Percentiles rank a stretch among this genome's conserved stretches.
These are phyloP conservation scores for Pelagomonas calceolata DNA, from an alignment of 108 stramenopile genomes.

Conservation along the genomic window DNA sequence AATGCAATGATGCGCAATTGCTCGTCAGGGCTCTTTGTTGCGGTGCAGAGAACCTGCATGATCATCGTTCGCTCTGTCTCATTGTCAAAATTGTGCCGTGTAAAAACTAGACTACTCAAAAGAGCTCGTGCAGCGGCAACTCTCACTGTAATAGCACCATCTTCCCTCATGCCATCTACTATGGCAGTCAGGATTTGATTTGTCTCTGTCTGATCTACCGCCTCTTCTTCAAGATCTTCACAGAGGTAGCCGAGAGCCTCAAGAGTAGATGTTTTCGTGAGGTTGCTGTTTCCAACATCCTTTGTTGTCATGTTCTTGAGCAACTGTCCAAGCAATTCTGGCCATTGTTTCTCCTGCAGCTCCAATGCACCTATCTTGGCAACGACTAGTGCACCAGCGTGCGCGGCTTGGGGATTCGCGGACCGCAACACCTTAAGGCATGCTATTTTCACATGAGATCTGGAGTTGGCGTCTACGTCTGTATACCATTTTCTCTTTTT, in stretches of 20 bases:
- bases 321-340: conserved; percentile 56
- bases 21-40: conserved; percentile 61
- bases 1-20: conserved; percentile 67
- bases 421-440: conserved; percentile 49
- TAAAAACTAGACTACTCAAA: conserved; percentile 77
- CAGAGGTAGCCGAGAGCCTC: conserved; percentile 90
- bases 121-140: conserved; percentile 73
- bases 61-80: conserved; percentile 79
- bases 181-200: conserved; percentile 88
- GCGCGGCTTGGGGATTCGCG: conserved; percentile 42
- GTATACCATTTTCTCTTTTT: conserved; percentile 59
- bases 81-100: conserved; percentile 75
- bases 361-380: conserved; percentile 75
- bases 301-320: conserved; percentile 57
- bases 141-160: conserved; percentile 64
- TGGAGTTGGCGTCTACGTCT: conserved; percentile 29
- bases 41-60: conserved; percentile 84
- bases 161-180: conserved; percentile 79
- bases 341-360: conserved; percentile 70
- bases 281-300: conserved; percentile 34
- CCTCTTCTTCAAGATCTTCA: conserved; percentile 50
- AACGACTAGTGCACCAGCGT: conserved; percentile 65
- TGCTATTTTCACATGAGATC: conserved; percentile 47
- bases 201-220: conserved; percentile 61
- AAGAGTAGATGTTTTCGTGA: conserved; percentile 64